These are phyloP conservation scores for Pelagomonas calceolata DNA, from an alignment of 108 stramenopile species.

Conservation along the genomic window DNA sequence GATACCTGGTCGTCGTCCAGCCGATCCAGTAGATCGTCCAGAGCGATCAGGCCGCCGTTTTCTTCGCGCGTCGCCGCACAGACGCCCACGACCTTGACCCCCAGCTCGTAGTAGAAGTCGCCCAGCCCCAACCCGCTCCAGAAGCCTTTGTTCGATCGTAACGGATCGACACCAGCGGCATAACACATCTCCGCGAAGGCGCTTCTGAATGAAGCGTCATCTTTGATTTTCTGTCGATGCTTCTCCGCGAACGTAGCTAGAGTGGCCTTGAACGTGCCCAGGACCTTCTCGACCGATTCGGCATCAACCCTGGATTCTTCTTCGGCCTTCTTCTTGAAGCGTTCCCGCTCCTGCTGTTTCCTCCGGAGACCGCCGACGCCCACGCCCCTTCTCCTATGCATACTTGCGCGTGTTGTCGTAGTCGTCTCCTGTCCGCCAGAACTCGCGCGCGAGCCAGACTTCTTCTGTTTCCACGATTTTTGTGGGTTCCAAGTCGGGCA, in stretches of 20 bases:
- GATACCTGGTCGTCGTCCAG: not conserved
- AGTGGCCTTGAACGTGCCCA: conserved; percentile 31
- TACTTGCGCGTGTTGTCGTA: not conserved
- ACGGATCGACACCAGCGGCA: conserved; percentile 64
- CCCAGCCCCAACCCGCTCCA: conserved; percentile 67
- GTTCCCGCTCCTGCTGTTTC: conserved; percentile 2
- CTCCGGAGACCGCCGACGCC: conserved; percentile 2
- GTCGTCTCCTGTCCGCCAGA: no score
- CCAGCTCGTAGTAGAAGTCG: conserved; percentile 96
- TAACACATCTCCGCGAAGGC: conserved; percentile 92
- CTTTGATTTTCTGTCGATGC: conserved; percentile 74
- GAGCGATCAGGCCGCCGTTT: conserved; percentile 85
- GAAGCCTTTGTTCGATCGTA: conserved; percentile 58
- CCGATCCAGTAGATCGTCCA: not conserved
- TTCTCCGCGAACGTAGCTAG: conserved; percentile 72
- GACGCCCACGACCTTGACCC: conserved; percentile 87
- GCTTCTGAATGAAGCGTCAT: conserved; percentile 70
- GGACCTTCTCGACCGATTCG: conserved; percentile 4
- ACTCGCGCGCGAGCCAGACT: no score
- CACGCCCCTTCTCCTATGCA: conserved; percentile 7
- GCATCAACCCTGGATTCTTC: not conserved
- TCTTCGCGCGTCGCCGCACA: conserved; percentile 68
- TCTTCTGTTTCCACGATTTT: no score
- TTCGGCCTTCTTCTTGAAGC: not conserved
- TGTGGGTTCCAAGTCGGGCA: no score